Evolutionary conservation across 1,284 basidiomycete genomes (phyloP).

Genomic region (Irpex sp.): DNA sequence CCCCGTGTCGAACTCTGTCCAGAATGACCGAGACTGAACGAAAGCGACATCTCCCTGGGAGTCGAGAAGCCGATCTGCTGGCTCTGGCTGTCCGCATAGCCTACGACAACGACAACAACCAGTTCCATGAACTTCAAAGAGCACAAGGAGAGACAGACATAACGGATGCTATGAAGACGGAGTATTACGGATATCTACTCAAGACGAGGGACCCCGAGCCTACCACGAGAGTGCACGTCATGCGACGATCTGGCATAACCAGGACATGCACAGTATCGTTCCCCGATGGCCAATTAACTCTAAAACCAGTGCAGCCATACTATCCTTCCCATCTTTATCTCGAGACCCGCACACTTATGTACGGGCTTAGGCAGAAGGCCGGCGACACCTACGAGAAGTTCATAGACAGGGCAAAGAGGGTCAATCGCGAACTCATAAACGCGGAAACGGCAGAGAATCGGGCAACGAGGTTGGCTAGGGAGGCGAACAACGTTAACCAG

Average conservation of each 20-base stretch:
- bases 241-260: not conserved
- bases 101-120: too few relatives aligned
- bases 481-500: not conserved
- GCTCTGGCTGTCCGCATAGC: too few relatives aligned
- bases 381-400: not conserved
- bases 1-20: not conserved
- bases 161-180: too few relatives aligned
- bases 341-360: not conserved
- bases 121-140: too few relatives aligned
- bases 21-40: not conserved
- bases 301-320: not conserved
- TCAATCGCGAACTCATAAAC: not conserved
- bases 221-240: too few relatives aligned
- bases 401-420: not conserved
- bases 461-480: not conserved
- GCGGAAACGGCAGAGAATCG: not conserved
- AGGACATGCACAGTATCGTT: not conserved
- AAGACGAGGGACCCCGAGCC: too few relatives aligned
- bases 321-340: not conserved
- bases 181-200: too few relatives aligned
- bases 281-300: not conserved
- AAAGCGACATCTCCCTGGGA: not conserved
- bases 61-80: not conserved
- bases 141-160: too few relatives aligned
- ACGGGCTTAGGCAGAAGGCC: not conserved